Conservation (phyloP, 2,329 filamentous ascomycete species). For the Microsporum ferrugineum region DNA sequence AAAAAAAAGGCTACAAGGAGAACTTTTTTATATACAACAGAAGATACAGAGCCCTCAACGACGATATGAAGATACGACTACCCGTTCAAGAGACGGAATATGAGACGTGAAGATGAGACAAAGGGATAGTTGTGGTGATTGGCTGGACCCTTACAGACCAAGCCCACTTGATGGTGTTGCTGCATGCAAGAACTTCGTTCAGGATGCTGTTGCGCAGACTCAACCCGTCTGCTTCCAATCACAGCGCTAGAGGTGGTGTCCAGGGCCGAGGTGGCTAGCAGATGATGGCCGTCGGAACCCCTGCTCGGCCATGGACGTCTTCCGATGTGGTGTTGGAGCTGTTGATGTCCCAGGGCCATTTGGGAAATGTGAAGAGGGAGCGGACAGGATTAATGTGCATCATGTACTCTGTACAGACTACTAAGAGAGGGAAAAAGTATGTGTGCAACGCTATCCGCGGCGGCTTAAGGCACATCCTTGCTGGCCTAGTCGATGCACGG, state of each 20-base stretch:
- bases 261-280: not conserved
- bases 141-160: constrained; percentile 5
- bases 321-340: not conserved
- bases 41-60: not conserved
- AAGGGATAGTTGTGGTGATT: not conserved
- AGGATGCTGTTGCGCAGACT: constrained; percentile 1
- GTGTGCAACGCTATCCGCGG: constrained; percentile 1
- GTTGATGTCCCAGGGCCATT: not conserved
- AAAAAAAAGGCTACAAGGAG: not conserved
- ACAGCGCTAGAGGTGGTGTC: not conserved
- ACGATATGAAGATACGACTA: not conserved
- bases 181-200: not conserved
- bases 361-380: not conserved
- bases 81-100: not conserved
- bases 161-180: not conserved
- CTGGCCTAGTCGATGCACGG: constrained; percentile 1
- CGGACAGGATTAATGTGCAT: not conserved
- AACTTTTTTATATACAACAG: not conserved
- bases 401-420: not conserved
- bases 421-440: not conserved
- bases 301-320: not conserved
- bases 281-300: not conserved
- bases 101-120: not conserved
- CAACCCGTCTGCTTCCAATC: not conserved
- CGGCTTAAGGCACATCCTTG: constrained; percentile 5